Base-by-base conservation (phyloP, 257 asterid genomes). In the Ilex aquifolium region DNA sequence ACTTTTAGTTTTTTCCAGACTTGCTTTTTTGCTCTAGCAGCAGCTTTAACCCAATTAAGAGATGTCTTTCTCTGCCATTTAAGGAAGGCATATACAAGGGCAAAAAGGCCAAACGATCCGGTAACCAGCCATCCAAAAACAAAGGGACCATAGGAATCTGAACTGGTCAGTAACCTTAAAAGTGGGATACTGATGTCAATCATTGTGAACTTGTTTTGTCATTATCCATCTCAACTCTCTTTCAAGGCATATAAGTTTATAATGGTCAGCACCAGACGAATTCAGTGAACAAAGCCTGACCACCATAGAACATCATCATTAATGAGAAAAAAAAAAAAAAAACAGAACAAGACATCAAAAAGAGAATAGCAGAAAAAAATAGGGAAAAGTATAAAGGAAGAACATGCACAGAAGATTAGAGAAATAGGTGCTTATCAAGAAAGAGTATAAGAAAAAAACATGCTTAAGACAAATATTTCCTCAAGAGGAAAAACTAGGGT, bases 41-140 rank as follows among this genome's bases (percentile, higher is more conserved):
- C 96, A 58, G 90, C 96, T 79, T 88, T 88, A 70, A 86, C 86
- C 96, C 96, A 85, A 62, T 86, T 83, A 48, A 86, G 82, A 51
- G 96, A 88, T 61, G 85, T 71, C 66, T 63, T 86, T 60, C 82
- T 78, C 79, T 88, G 89, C 95, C 91, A 88, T 79, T 77, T 83
- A 61, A 86, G 77, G 67, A 79, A 74, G 58, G 86, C 83, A 65
- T 82, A 86, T 63, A 79, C 68, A 71, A 88, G 72, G 36, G 87
- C 88, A 32, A 85, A 68, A 44, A 85, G 79, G 69, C 95, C 96
- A 69, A 86, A 79, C 46, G 77, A 75, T 56, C 86, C 90, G 13
- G 87, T 80, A 63, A 86, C 75, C 69, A 86, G 72, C 85, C 86
- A 83, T 79, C 87, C 88, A 60, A 75, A 75, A 56, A 77, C 67